Base-by-base conservation (phyloP, 1,284 basidiomycete genomes). In the Peniophora sp. region DNA sequence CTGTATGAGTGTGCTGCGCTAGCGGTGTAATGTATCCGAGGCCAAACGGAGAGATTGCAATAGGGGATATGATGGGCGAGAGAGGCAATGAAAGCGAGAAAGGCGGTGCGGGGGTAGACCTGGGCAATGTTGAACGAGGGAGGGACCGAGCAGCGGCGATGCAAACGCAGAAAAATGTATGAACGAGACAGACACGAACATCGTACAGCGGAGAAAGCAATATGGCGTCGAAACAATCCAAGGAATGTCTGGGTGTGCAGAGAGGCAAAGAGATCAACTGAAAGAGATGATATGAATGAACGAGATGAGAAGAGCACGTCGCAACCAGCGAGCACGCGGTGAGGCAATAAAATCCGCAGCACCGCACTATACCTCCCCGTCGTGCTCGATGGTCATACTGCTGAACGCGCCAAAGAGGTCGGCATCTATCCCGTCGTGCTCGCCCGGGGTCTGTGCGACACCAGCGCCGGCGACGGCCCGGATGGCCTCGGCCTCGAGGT, bases 301-400 rank as follows among this genome's bases (percentile, higher is more conserved):
- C 15, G 35, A 24, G 36, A 44, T 51, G 47, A 47, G n/a, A 35
- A 20, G 47, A 52, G 41, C 47, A 52, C 32, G 47, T 47, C 10
- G 34, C 34, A 34, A 20, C 6, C 6, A 24, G 47, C 45, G 36
- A 52, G 39, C 34, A 23, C 46, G 27, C 37, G 24, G 12, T 24
- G 42, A 43, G 18, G 24, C 42, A 18, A 14, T 24, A 23, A 24
- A 20, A 22, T 9, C 24, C 8, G 32, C 34, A 27, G 8, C 27
- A 12, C 47, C 39, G 22, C 47, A 44, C 57, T 54, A 67, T 56
- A 52, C 61, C 58, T 89, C 87, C 49, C 85, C 88, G 59, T 90
- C 88, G 66, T 91, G 83, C 59, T 92, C 84, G 64, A 93, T 72
- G 53, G 92, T 94, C 61, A 95, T 89, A 67, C 86, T 91, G 60